Conservation (phyloP, 306 rosid species). For the Gastrolobium bilobum region DNA sequence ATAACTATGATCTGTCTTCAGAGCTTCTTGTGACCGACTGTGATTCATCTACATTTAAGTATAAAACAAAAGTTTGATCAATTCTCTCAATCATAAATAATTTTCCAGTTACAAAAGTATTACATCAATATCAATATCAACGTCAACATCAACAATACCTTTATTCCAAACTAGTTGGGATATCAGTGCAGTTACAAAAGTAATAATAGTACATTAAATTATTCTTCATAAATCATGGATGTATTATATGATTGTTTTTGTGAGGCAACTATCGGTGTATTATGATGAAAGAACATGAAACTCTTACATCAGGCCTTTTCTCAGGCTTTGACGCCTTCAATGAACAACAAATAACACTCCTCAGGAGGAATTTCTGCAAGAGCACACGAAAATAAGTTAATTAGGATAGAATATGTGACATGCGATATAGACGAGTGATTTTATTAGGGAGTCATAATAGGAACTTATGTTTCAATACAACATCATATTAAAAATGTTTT, state of each 20-base stretch:
- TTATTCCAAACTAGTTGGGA: too few species aligned
- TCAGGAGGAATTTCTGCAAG: slow-evolving; percentile 54
- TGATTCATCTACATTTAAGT: slow-evolving; percentile 52
- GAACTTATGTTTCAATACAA: background rate
- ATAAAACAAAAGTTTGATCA: slow-evolving; percentile 46
- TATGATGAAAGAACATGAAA: slow-evolving; percentile 1
- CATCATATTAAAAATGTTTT: background rate
- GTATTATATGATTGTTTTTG: background rate
- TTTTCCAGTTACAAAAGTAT: background rate
- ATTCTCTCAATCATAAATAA: slow-evolving; percentile 5
- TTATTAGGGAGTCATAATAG: background rate
- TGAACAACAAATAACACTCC: slow-evolving; percentile 48
- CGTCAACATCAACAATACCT: background rate
- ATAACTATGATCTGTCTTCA: slow-evolving; percentile 42
- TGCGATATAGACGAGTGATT: background rate
- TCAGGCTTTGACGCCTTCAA: slow-evolving; percentile 54
- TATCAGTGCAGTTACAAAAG: background rate
- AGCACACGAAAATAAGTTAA: slow-evolving; percentile 25
- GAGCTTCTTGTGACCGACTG: slow-evolving; percentile 40
- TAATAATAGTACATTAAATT: background rate
- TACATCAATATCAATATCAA: too few species aligned
- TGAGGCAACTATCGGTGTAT: background rate
- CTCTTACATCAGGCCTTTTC: slow-evolving; percentile 57
- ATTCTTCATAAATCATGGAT: slow-evolving; percentile 7
- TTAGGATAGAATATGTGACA: background rate